phyloP scores from a whole-genome alignment of 1,284 basidiomycete species.

The Boletellus dicymbophilus region DNA sequence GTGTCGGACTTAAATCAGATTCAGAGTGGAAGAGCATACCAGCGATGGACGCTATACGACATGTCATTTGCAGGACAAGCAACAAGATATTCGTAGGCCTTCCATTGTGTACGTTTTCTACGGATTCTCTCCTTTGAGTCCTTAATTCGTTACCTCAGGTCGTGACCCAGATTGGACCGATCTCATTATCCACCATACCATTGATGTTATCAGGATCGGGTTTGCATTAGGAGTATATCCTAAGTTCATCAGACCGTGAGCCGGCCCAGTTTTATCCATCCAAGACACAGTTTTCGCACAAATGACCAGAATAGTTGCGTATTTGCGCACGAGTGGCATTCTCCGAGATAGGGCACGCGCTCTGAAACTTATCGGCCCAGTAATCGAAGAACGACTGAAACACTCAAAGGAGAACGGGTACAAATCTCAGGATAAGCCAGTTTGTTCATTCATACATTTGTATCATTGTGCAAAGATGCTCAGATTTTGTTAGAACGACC shows the following conservation, averaged over 20 bases:
- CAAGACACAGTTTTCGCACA: slow-evolving; percentile 38
- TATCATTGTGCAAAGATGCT: slow-evolving; percentile 36
- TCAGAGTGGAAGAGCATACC: slow-evolving; percentile 34
- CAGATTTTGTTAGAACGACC: neutral
- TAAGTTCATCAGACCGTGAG: no score
- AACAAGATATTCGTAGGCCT: slow-evolving; percentile 43
- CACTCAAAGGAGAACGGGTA: slow-evolving; percentile 33
- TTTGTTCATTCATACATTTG: slow-evolving; percentile 19
- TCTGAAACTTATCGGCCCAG: slow-evolving; percentile 33
- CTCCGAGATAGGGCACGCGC: neutral
- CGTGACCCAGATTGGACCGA: slow-evolving; percentile 38
- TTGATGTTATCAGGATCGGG: slow-evolving; percentile 31
- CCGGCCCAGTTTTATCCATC: no score
- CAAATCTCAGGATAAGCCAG: slow-evolving; percentile 40
- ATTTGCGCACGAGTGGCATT: neutral
- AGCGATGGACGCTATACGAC: slow-evolving; percentile 15
- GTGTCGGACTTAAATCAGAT: no score
- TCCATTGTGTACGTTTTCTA: slow-evolving; percentile 36
- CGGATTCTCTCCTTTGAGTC: neutral
- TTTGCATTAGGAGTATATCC: slow-evolving; percentile 33
- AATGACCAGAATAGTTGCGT: slow-evolving; percentile 1
- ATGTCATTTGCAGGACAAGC: slow-evolving; percentile 35
- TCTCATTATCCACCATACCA: slow-evolving; percentile 35
- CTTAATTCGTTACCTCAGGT: slow-evolving; percentile 30
- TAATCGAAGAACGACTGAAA: slow-evolving; percentile 39